Conservation (phyloP, 2,329 filamentous ascomycete species). For the Fusarium incarnatum region DNA sequence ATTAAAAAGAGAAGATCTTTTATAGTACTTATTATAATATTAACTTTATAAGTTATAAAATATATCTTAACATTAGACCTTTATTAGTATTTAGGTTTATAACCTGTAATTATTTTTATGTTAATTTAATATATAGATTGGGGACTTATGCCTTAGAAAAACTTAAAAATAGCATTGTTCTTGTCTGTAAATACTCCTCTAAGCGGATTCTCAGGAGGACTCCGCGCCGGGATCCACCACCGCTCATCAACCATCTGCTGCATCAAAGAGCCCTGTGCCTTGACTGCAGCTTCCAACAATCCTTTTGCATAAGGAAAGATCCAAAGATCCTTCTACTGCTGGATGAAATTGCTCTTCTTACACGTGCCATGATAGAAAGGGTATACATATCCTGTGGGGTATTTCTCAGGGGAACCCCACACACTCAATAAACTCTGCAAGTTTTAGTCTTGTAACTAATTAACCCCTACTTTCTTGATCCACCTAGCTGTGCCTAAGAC, state of each 20-base stretch:
- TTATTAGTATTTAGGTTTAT: no score
- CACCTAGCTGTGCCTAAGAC: neutral
- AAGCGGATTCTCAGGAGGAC: neutral
- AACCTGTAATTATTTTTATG: no score
- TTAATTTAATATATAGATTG: no score
- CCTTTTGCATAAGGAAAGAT: conserved; percentile 25
- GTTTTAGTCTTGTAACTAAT: neutral
- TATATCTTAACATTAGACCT: no score
- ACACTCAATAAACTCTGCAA: neutral
- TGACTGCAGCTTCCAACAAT: conserved; percentile 20
- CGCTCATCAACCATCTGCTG: conserved; percentile 21
- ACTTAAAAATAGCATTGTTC: no score
- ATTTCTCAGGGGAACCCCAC: neutral
- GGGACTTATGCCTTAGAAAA: no score
- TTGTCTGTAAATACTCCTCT: neutral
- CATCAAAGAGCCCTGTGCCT: conserved; percentile 5
- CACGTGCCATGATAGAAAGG: conserved; percentile 31
- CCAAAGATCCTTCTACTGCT: conserved; percentile 31
- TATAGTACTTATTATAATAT: no score
- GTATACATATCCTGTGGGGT: conserved; percentile 25
- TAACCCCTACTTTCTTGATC: neutral
- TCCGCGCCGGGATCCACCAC: conserved; percentile 19
- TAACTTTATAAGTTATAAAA: no score
- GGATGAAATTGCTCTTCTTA: conserved; percentile 30
- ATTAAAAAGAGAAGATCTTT: no score